phyloP scores from a whole-genome alignment of 495 filamentous ascomycete genomes.

The Aspergillus haitiensis region DNA sequence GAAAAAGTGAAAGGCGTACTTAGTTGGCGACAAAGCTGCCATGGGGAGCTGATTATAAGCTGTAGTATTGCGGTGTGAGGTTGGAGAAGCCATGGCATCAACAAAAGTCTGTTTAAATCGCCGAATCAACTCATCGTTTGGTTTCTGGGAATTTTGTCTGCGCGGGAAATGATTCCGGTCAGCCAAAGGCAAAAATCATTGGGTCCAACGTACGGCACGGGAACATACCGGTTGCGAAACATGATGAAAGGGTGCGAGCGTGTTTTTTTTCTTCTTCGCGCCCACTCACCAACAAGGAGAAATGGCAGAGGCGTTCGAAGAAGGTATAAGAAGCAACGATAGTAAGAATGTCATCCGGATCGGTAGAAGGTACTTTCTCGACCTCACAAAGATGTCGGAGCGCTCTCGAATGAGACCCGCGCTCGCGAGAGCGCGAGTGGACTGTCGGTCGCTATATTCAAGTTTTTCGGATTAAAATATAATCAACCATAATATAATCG shows the following conservation, averaged over 20 bases:
- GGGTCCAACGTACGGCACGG: slow-evolving; percentile 2
- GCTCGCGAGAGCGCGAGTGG: neutral
- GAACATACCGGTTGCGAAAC: slow-evolving; percentile 47
- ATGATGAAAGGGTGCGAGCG: slow-evolving; percentile 23
- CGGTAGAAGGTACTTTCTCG: neutral
- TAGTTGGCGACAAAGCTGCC: slow-evolving; percentile 27
- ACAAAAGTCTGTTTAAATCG: slow-evolving; percentile 81
- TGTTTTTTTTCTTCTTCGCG: slow-evolving; percentile 15
- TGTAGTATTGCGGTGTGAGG: slow-evolving; percentile 17
- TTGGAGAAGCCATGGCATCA: slow-evolving; percentile 50
- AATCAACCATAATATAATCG: neutral
- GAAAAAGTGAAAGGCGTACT: slow-evolving; percentile 25
- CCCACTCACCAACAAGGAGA: neutral
- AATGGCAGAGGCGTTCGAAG: neutral
- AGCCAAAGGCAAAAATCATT: slow-evolving; percentile 11
- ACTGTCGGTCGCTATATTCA: neutral
- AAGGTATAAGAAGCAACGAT: neutral
- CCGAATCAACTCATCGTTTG: slow-evolving; percentile 77
- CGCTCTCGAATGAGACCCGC: neutral
- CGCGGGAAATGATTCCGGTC: slow-evolving; percentile 8
- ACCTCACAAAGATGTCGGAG: neutral
- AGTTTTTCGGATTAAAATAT: neutral
- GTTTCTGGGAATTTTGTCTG: slow-evolving; percentile 85
- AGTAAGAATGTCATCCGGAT: neutral
- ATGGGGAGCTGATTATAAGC: slow-evolving; percentile 10